These are phyloP conservation scores for Akanthomyces uredinophilus DNA, from an alignment of 2,329 filamentous ascomycete species.

Conservation along the genomic window DNA sequence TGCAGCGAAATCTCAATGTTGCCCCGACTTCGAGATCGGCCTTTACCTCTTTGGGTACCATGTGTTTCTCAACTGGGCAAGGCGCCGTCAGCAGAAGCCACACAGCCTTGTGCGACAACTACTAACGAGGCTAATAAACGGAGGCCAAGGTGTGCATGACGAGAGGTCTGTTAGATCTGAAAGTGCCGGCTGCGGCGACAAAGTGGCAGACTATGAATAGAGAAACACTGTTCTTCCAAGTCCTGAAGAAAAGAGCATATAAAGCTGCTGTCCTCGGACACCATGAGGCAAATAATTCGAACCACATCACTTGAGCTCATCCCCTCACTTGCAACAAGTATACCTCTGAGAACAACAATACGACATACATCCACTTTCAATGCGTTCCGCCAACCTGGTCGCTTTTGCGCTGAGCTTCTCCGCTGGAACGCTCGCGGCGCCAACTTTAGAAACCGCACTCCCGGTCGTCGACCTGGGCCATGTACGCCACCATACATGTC, in stretches of 20 bases:
- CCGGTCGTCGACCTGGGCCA: constrained; percentile 15
- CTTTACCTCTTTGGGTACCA: neutral
- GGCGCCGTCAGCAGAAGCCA: neutral
- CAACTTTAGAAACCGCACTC: neutral
- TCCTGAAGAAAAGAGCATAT: neutral
- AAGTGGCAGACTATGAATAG: neutral
- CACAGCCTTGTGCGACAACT: neutral
- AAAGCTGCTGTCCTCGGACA: neutral
- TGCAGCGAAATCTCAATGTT: neutral
- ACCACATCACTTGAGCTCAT: neutral
- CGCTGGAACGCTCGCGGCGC: neutral
- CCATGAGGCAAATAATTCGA: neutral
- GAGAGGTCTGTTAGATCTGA: neutral
- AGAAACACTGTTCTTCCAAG: neutral
- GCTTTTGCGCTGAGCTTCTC: neutral
- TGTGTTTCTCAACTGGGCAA: neutral
- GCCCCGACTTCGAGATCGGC: neutral
- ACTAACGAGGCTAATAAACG: neutral
- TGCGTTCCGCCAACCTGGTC: neutral
- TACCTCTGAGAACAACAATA: neutral
- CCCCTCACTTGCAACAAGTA: neutral
- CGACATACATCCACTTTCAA: neutral
- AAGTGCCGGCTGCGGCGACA: neutral
- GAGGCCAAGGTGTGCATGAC: neutral
- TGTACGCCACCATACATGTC: neutral